phyloP scores from a whole-genome alignment of 2,329 filamentous ascomycete species.

The Colletotrichum sp. region DNA sequence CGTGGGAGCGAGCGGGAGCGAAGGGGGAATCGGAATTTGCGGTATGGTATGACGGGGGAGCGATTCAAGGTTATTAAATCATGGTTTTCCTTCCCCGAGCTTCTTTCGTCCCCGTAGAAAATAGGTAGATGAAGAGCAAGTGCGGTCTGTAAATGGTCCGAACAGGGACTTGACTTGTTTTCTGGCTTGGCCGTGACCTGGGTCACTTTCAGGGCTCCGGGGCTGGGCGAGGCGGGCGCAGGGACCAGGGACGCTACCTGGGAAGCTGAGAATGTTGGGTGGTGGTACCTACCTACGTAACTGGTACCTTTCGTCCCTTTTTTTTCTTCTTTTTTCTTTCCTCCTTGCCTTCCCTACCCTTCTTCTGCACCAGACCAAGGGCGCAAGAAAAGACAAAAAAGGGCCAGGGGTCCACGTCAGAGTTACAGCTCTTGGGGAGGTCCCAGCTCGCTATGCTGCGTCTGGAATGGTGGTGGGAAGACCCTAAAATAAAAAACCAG shows the following conservation, averaged over 20 bases:
- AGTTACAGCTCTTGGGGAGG: slow-evolving; percentile 4
- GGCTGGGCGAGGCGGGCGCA: slow-evolving; percentile 13
- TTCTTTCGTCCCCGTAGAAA: slow-evolving; percentile 10
- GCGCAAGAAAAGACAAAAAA: neutral
- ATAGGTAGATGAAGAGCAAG: neutral
- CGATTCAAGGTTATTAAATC: slow-evolving; percentile 20
- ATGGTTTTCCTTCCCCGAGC: slow-evolving; percentile 6
- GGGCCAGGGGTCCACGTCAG: slow-evolving; percentile 14
- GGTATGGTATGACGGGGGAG: neutral
- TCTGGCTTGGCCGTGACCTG: slow-evolving; percentile 4
- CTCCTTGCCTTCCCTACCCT: neutral
- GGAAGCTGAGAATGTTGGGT: neutral
- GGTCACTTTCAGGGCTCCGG: slow-evolving; percentile 10
- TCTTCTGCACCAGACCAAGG: neutral
- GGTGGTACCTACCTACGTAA: neutral
- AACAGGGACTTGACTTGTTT: neutral
- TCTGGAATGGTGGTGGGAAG: neutral
- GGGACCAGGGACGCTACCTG: neutral
- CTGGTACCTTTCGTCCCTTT: neutral
- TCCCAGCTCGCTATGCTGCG: neutral
- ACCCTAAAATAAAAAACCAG: neutral
- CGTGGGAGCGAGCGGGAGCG: neutral
- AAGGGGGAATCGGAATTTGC: neutral
- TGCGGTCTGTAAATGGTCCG: neutral
- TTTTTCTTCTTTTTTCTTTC: neutral